phyloP scores from a whole-genome alignment of 331 rosid species.

The Cydonia oblonga region DNA sequence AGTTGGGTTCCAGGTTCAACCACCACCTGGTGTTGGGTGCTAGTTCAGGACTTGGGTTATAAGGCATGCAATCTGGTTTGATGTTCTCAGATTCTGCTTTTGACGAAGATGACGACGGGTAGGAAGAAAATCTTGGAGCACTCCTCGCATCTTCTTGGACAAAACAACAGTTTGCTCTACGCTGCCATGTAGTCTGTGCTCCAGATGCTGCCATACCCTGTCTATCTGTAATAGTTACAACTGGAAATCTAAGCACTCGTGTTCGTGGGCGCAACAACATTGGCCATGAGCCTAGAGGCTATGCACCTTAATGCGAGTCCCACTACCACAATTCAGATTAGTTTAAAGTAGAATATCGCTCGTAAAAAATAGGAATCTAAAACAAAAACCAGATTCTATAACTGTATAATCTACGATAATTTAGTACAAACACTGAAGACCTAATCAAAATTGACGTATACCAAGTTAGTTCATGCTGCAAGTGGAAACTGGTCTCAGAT shows the following conservation, averaged over 20 bases:
- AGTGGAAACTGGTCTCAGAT: neutral
- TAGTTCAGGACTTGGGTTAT: constrained; percentile 16
- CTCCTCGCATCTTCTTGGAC: constrained; percentile 19
- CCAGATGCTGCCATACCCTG: constrained; percentile 20
- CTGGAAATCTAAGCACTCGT: neutral
- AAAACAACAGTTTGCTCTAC: constrained; percentile 10
- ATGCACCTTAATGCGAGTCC: neutral
- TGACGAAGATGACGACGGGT: constrained; percentile 27
- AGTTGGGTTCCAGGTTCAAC: constrained; percentile 24
- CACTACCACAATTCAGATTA: neutral
- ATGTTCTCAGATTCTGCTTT: constrained; percentile 17
- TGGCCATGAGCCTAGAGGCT: neutral
- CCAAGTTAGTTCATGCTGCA: neutral
- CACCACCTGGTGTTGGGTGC: constrained; percentile 26
- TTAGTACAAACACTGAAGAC: neutral
- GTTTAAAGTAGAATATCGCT: neutral
- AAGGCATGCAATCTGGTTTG: constrained; percentile 9
- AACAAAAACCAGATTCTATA: neutral
- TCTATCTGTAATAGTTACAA: neutral
- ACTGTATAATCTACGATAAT: neutral
- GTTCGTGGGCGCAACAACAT: neutral
- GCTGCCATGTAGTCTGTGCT: constrained; percentile 18
- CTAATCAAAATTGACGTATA: neutral
- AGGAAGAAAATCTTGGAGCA: constrained; percentile 16
- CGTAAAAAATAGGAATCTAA: neutral